Percentiles rank a stretch among this genome's conserved stretches.
These are phyloP conservation scores for Nematocida major DNA, from an alignment of 371 early-diverging fungal species.

Conservation along the genomic window DNA sequence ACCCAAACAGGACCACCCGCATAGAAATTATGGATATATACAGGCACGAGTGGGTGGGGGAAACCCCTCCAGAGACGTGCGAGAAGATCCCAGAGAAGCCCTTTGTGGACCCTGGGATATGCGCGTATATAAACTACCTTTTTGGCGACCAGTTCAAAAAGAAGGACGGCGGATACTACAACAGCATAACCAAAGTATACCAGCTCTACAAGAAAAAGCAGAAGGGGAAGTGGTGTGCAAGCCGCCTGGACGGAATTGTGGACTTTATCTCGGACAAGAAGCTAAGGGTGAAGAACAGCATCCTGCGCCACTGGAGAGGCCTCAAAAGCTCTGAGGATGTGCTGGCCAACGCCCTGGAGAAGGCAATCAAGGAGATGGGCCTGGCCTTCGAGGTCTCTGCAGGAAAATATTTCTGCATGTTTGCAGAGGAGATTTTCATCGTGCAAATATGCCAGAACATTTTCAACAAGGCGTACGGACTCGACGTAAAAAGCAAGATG, in stretches of 20 bases:
- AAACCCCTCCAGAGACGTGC: no score
- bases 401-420: conserved; percentile 7
- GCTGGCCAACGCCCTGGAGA: not conserved
- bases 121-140: conserved; percentile 22
- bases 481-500: not conserved
- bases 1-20: conserved; percentile 53
- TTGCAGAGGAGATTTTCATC: not conserved
- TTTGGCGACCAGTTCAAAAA: conserved; percentile 26
- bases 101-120: not conserved
- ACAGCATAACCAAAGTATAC: not conserved
- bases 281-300: conserved; percentile 7
- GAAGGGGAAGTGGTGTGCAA: not conserved
- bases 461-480: conserved; percentile 6
- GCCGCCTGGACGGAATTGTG: conserved; percentile 1
- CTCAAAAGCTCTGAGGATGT: not conserved
- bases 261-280: conserved; percentile 22
- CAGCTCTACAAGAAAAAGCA: not conserved
- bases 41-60: conserved; percentile 52
- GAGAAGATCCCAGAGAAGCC: not conserved
- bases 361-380: conserved; percentile 1
- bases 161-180: not conserved
- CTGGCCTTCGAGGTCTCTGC: not conserved
- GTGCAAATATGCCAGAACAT: conserved; percentile 4
- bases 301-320: conserved; percentile 23
- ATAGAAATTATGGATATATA: conserved; percentile 59